Conservation (phyloP, 257 asterid genomes). For the Solanum ossicruentum region DNA sequence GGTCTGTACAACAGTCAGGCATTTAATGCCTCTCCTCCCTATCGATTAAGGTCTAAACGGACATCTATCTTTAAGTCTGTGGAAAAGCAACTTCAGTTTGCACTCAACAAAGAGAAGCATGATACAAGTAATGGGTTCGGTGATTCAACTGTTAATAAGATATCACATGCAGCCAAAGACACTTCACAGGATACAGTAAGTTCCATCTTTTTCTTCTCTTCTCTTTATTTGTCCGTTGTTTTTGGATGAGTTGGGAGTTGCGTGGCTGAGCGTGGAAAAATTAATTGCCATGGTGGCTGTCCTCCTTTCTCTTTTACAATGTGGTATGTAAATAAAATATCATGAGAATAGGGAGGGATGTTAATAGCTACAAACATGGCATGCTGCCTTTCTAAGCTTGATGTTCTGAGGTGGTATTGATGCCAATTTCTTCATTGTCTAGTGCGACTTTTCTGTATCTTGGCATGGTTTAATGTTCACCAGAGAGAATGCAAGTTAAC, state of each 20-base stretch:
- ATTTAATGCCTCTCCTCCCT: conserved; percentile 78
- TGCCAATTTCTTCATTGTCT: neutral
- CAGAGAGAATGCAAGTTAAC: neutral
- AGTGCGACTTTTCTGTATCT: neutral
- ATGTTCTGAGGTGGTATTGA: neutral
- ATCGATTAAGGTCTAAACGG: conserved; percentile 58
- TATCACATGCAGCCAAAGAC: conserved; percentile 33
- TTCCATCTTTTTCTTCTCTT: neutral
- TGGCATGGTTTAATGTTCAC: neutral
- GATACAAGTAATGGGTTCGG: conserved; percentile 21
- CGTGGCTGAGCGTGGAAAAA: neutral
- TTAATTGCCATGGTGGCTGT: neutral
- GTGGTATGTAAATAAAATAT: neutral
- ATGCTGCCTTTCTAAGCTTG: neutral
- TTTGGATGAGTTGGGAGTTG: neutral
- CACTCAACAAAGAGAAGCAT: conserved; percentile 20
- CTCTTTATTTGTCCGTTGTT: neutral
- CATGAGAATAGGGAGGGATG: neutral
- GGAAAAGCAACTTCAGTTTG: conserved; percentile 89
- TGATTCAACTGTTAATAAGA: conserved; percentile 22
- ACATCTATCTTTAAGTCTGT: conserved; percentile 59
- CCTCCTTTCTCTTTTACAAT: neutral
- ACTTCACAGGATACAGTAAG: conserved; percentile 33
- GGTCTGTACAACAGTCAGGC: conserved; percentile 28
- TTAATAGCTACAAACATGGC: neutral